phyloP scores from a whole-genome alignment of 768 basidiomycete genomes.

The Lepiota brunneoincarnata region DNA sequence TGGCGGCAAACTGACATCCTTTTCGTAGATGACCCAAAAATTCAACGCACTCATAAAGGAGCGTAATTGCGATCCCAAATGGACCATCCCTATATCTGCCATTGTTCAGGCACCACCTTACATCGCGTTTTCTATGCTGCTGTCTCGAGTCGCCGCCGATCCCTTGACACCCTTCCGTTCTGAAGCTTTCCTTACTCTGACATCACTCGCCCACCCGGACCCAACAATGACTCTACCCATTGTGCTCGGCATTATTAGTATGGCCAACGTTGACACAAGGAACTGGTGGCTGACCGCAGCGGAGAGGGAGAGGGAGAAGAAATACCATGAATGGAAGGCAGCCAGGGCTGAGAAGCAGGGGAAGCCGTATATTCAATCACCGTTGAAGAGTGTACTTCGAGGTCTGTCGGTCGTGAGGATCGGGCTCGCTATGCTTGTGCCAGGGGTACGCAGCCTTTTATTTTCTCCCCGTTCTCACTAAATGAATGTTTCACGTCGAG shows the following conservation, averaged over 20 bases:
- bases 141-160: constrained; percentile 49
- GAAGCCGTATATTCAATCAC: constrained; percentile 39
- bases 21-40: constrained; percentile 45
- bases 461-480: constrained; percentile 3
- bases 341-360: constrained; percentile 38
- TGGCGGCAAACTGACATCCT: constrained; percentile 1
- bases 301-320: constrained; percentile 48
- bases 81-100: constrained; percentile 59
- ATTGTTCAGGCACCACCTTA: constrained; percentile 74
- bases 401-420: constrained; percentile 64
- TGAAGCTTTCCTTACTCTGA: constrained; percentile 74
- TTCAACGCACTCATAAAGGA: constrained; percentile 59
- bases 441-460: constrained; percentile 52
- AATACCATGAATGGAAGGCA: constrained; percentile 15
- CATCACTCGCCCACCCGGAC: constrained; percentile 69
- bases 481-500: constrained; percentile 10
- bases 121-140: constrained; percentile 56
- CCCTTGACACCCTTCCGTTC: constrained; percentile 69
- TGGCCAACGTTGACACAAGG: constrained; percentile 78
- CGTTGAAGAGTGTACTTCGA: constrained; percentile 55
- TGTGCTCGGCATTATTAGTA: constrained; percentile 65
- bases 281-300: constrained; percentile 68
- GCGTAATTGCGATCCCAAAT: constrained; percentile 54
- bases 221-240: constrained; percentile 70
- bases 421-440: constrained; percentile 61